Base-by-base conservation (phyloP, 2,329 filamentous ascomycete species). In the Ceratocystis albifundus region DNA sequence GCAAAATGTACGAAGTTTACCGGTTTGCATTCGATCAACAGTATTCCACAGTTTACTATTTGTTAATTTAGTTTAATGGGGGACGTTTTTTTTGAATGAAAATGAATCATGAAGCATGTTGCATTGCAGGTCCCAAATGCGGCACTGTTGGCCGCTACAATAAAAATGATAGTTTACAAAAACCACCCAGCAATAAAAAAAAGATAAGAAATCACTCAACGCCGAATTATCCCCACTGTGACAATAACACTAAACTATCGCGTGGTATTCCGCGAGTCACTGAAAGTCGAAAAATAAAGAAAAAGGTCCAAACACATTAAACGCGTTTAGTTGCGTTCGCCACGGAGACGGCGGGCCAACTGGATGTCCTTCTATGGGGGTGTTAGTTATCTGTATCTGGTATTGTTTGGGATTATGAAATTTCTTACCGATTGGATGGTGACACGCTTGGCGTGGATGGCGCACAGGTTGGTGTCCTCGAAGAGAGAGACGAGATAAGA, bases 381-480 rank as follows among this genome's bases (percentile, higher is more conserved):
- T 48, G 67, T 68, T 67, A 68, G 65, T 15, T 17, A 15, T 3
- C 1, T 3, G 32, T 12, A 8, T 15, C 22, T 1, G 1, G 12
- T 5, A 8, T 8, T 1, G 15, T 10, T n/a, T 28, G 4, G n/a
- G 7, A 12, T 28, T 0, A 6, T 59, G 15, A 20, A 12, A 7
- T 6, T 25, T 57, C 65, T 53, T 67, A 68, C 67, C 71, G 87
- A 87, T 80, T 93, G 93, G 80, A 97, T 97, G 75, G 93, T 97
- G 75, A 97, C 94, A 82, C 94, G 91, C 87, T 97, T 97, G 80
- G 94, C 93, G 81, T 97, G 94, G 78, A 97, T 96, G 75, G 94
- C 93, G 81, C 93, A 97, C 65, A 96, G 82, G 83, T 97, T 97
- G 80, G 93, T 96, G 77, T 97, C 93, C 80, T 97, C 92, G 74